Conservation (phyloP, 441 rosid species). For the Monsonia emarginata region DNA sequence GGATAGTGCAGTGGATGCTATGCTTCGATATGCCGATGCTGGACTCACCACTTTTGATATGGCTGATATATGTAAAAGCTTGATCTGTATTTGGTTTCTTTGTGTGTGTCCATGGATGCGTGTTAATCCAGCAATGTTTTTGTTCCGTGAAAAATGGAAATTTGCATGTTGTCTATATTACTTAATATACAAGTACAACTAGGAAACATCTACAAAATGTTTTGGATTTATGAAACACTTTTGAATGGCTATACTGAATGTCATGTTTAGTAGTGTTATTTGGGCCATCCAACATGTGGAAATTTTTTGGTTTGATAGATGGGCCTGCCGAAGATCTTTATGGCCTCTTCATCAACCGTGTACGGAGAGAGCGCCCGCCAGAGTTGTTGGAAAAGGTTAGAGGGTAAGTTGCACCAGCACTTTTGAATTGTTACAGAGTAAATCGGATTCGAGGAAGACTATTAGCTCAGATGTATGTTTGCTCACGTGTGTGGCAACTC, state of each 20-base stretch:
- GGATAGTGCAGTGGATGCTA: constrained; percentile 37
- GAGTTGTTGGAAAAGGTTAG: constrained; percentile 60
- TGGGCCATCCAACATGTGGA: neutral
- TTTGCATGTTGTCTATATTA: too few species aligned
- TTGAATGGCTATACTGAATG: too few species aligned
- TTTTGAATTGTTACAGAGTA: constrained; percentile 1
- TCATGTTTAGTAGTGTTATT: too few species aligned
- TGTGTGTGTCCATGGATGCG: too few species aligned
- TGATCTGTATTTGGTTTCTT: neutral
- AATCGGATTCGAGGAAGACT: constrained; percentile 5
- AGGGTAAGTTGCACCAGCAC: constrained; percentile 45
- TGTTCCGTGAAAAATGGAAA: neutral
- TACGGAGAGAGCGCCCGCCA: constrained; percentile 67
- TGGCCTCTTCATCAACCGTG: constrained; percentile 72
- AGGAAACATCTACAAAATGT: too few species aligned
- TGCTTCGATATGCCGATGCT: constrained; percentile 49
- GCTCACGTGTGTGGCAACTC: neutral
- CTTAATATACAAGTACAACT: neutral
- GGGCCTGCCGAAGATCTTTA: constrained; percentile 94
- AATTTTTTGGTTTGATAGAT: constrained; percentile 29
- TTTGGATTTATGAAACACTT: too few species aligned
- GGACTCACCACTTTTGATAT: constrained; percentile 46
- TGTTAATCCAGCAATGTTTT: neutral
- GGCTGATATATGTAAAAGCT: constrained; percentile 49
- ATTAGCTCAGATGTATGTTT: neutral